Evolutionary conservation across 495 filamentous ascomycete species (phyloP).

Genomic region (Paragyromitra xinjiangensis): DNA sequence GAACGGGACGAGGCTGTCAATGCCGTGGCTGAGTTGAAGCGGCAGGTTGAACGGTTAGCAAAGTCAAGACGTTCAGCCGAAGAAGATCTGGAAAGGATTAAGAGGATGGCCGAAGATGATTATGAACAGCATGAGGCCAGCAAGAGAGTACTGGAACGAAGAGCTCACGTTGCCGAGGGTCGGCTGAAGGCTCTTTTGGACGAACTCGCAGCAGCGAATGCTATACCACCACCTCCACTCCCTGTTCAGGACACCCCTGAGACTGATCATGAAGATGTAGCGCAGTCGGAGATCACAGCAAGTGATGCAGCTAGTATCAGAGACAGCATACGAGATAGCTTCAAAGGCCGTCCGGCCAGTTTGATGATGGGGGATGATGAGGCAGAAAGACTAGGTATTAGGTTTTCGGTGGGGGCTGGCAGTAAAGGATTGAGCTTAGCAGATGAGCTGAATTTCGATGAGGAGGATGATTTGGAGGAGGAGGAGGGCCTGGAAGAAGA

Average conservation of each 20-base stretch:
- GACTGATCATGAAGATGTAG: slow-evolving; percentile 62
- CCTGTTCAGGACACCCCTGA: slow-evolving; percentile 61
- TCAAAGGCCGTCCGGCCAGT: slow-evolving; percentile 66
- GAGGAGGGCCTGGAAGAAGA: slow-evolving; percentile 37
- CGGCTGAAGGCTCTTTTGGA: slow-evolving; percentile 82
- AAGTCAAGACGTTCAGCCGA: slow-evolving; percentile 82
- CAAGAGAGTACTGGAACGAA: slow-evolving; percentile 79
- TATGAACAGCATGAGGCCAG: slow-evolving; percentile 83
- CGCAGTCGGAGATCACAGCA: slow-evolving; percentile 60
- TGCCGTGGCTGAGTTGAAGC: slow-evolving; percentile 74
- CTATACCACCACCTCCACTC: slow-evolving; percentile 63
- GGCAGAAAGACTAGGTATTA: slow-evolving; percentile 61
- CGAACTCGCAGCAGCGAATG: slow-evolving; percentile 81
- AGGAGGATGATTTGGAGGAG: slow-evolving; percentile 65
- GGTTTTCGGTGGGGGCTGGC: slow-evolving; percentile 74
- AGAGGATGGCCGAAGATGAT: slow-evolving; percentile 80
- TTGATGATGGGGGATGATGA: slow-evolving; percentile 60
- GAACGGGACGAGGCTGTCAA: slow-evolving; percentile 89
- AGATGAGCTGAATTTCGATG: slow-evolving; percentile 87
- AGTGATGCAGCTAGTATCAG: slow-evolving; percentile 82
- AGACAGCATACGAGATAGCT: slow-evolving; percentile 79
- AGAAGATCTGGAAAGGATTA: slow-evolving; percentile 79
- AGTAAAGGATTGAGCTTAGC: slow-evolving; percentile 76
- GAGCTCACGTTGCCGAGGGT: slow-evolving; percentile 84
- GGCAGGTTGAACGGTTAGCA: slow-evolving; percentile 78